A percentile compares a stretch with the other conserved stretches of the same genome.
Conservation (phyloP, 306 rosid species). For the Cicer chorassanicum region DNA sequence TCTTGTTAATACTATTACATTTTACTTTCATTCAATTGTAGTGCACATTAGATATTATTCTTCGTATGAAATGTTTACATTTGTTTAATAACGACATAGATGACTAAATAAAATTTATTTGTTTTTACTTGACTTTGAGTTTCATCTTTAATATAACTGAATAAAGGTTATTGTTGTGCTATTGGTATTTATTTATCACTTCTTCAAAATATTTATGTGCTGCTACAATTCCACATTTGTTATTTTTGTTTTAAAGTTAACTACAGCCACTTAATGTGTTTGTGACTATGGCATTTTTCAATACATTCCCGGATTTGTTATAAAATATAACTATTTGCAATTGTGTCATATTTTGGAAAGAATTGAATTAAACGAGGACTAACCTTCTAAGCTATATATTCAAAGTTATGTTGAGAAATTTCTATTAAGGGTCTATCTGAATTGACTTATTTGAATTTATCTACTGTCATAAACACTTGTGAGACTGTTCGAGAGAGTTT, state of each 20-base stretch:
- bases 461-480: no score
- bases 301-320: slow-evolving; percentile 37
- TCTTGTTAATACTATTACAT: slow-evolving; percentile 23
- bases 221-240: background rate
- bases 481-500: no score
- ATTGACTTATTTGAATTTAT: no score
- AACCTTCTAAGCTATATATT: background rate
- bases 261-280: slow-evolving; percentile 19
- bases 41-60: slow-evolving; percentile 7
- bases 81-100: background rate
- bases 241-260: background rate
- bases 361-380: slow-evolving; percentile 14
- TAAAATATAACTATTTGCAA: slow-evolving; percentile 37
- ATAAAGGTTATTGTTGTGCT: slow-evolving; percentile 2
- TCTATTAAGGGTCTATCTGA: background rate
- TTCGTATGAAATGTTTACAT: slow-evolving; percentile 4
- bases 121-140: slow-evolving; percentile 3
- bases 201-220: background rate
- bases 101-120: background rate
- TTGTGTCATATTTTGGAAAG: slow-evolving; percentile 13
- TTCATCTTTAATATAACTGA: background rate
- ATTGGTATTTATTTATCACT: background rate
- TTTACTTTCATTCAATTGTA: slow-evolving; percentile 29
- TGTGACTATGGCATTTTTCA: slow-evolving; percentile 24
- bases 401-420: slow-evolving; percentile 33